Percentiles rank a stretch among this genome's conserved stretches.
Evolutionary conservation across 2,329 filamentous ascomycete genomes (phyloP).

Genomic region (Dactylellina parvicollis): DNA sequence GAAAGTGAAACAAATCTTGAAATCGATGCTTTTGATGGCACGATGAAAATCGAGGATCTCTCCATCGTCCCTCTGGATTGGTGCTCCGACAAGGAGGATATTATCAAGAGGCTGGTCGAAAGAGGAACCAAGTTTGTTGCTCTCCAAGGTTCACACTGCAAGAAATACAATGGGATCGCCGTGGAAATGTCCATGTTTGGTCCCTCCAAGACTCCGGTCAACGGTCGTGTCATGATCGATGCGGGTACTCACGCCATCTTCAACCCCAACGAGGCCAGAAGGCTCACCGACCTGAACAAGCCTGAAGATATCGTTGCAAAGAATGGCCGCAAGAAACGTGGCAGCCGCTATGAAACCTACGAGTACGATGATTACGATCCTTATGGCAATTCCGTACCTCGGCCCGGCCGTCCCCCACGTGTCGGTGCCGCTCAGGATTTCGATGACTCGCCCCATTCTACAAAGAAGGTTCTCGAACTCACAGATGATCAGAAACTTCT

Average conservation of each 20-base stretch:
- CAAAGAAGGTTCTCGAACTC: slow-evolving; percentile 13
- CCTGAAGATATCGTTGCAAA: neutral
- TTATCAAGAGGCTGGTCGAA: slow-evolving; percentile 75
- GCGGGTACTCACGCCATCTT: slow-evolving; percentile 82
- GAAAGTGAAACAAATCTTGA: slow-evolving; percentile 76
- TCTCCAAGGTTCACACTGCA: slow-evolving; percentile 84
- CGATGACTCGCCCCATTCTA: neutral
- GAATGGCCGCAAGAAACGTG: neutral
- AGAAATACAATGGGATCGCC: slow-evolving; percentile 82
- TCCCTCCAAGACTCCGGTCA: slow-evolving; percentile 82
- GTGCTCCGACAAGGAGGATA: slow-evolving; percentile 74
- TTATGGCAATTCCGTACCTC: neutral
- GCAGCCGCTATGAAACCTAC: slow-evolving; percentile 5
- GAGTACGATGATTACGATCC: slow-evolving; percentile 2
- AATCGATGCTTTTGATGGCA: slow-evolving; percentile 79
- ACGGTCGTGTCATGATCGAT: slow-evolving; percentile 88
- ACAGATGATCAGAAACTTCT: slow-evolving; percentile 38
- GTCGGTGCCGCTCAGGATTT: slow-evolving; percentile 3
- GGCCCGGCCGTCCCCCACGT: neutral
- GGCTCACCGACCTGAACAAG: slow-evolving; percentile 9
- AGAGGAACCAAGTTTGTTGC: slow-evolving; percentile 85
- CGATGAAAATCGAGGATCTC: slow-evolving; percentile 81
- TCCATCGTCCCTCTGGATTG: slow-evolving; percentile 77
- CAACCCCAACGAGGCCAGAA: slow-evolving; percentile 72
- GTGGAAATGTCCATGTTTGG: slow-evolving; percentile 67